A percentile compares a stretch with the other conserved stretches of the same genome.
Evolutionary conservation across 805 yeast species (phyloP).

Genomic region (Candida wancherniae): DNA sequence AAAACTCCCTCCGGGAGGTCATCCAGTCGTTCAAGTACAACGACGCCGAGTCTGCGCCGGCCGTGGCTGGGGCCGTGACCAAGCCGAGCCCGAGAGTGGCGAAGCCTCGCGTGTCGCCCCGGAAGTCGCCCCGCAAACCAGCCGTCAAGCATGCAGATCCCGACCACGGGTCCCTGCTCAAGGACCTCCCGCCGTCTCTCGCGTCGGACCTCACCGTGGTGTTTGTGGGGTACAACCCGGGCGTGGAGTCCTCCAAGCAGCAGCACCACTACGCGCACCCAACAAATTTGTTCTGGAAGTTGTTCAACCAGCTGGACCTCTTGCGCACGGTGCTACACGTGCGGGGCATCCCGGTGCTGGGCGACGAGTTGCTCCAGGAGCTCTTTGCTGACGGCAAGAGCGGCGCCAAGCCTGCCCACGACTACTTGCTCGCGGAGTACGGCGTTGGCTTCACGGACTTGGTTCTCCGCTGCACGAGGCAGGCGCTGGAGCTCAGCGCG

Average conservation of each 20-base stretch:
- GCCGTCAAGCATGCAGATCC: too few relatives aligned
- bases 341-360: constrained; percentile 4
- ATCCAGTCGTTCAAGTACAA: constrained; percentile 9
- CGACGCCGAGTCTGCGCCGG: constrained; percentile 3
- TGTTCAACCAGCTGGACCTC: constrained; percentile 50
- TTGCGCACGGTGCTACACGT: constrained; percentile 18
- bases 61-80: too few relatives aligned
- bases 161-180: too few relatives aligned
- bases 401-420: constrained; percentile 29
- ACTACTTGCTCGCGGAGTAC: constrained; percentile 39
- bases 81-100: not conserved
- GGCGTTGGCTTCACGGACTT: constrained; percentile 69
- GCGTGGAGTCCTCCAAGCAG: constrained; percentile 50
- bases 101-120: too few relatives aligned
- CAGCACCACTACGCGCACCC: constrained; percentile 75
- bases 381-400: constrained; percentile 8
- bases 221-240: constrained; percentile 73
- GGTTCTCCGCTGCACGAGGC: constrained; percentile 57
- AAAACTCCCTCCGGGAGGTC: constrained; percentile 6
- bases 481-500: constrained; percentile 48
- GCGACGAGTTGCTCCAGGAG: constrained; percentile 14
- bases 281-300: constrained; percentile 64
- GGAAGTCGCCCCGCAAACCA: too few relatives aligned
- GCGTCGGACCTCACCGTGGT: constrained; percentile 31
- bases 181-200: constrained; percentile 33